Conservation (phyloP, 257 asterid genomes). For the Paulownia fortunei region DNA sequence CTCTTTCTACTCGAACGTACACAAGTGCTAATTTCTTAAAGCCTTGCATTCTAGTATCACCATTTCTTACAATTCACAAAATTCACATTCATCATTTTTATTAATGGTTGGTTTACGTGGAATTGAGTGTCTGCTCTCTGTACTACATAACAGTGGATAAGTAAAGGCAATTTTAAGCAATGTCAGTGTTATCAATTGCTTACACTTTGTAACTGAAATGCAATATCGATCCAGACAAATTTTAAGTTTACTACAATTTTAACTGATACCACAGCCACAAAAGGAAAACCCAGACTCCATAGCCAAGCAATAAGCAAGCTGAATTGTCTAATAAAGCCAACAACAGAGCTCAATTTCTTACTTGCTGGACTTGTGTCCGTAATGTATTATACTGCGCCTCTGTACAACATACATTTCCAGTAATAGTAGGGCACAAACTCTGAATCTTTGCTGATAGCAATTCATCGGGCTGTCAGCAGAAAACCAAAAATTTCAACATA, state of each 20-base stretch:
- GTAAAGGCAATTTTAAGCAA: not conserved
- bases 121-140: not conserved
- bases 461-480: conserved; percentile 69
- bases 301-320: not conserved
- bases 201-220: not conserved
- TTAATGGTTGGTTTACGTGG: not conserved
- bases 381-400: conserved; percentile 84
- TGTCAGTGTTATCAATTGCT: not conserved
- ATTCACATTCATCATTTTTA: not conserved
- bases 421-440: conserved; percentile 95
- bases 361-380: conserved; percentile 94
- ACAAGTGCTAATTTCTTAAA: too few relatives aligned
- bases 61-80: too few relatives aligned
- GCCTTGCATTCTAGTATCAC: too few relatives aligned
- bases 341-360: conserved; percentile 44
- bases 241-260: not conserved
- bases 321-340: not conserved
- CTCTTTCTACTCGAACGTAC: too few relatives aligned
- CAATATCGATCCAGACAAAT: not conserved
- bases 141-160: not conserved
- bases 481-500: conserved; percentile 9
- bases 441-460: conserved; percentile 86
- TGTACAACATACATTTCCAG: conserved; percentile 92
- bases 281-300: not conserved
- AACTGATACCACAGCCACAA: not conserved